Conservation (phyloP, 495 filamentous ascomycete species). For the Bacidia gigantensis region DNA sequence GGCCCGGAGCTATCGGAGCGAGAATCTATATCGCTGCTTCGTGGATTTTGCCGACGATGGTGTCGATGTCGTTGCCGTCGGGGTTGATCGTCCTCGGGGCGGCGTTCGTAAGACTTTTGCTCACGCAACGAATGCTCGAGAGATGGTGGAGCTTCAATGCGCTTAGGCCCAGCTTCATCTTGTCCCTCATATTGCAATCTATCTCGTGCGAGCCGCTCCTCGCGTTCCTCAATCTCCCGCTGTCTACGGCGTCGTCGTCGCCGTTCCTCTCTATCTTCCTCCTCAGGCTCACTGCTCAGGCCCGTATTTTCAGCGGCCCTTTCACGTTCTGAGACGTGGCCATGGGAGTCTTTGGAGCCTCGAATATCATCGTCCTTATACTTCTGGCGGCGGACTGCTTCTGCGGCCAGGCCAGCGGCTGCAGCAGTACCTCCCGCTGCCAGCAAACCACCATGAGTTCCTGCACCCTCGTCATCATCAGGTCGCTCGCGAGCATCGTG, state of each 20-base stretch:
- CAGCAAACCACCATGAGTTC: constrained; percentile 8
- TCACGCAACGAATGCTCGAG: constrained; percentile 13
- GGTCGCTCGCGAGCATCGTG: constrained; percentile 1
- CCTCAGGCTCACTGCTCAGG: background rate
- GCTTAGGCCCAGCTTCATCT: constrained; percentile 7
- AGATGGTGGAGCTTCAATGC: constrained; percentile 5
- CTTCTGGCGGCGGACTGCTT: constrained; percentile 12
- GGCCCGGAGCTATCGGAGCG: constrained; percentile 14
- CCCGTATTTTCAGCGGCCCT: background rate
- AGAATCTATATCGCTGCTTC: constrained; percentile 15
- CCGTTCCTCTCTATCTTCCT: constrained; percentile 8
- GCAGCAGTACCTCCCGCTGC: constrained; percentile 13
- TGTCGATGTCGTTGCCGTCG: constrained; percentile 8
- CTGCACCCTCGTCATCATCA: constrained; percentile 1
- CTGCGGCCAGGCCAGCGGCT: constrained; percentile 16
- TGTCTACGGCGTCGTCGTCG: constrained; percentile 12
- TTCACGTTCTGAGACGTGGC: constrained; percentile 5
- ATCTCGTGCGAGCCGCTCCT: constrained; percentile 7
- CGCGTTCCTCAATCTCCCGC: constrained; percentile 9
- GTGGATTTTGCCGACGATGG: constrained; percentile 14
- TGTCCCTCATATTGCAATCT: constrained; percentile 8
- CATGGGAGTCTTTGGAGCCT: constrained; percentile 1
- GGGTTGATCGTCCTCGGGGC: constrained; percentile 8
- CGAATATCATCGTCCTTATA: constrained; percentile 8
- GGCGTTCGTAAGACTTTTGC: constrained; percentile 19